These are phyloP conservation scores for Cordyceps cateniannulata DNA, from an alignment of 2,329 filamentous ascomycete genomes.

Conservation along the genomic window DNA sequence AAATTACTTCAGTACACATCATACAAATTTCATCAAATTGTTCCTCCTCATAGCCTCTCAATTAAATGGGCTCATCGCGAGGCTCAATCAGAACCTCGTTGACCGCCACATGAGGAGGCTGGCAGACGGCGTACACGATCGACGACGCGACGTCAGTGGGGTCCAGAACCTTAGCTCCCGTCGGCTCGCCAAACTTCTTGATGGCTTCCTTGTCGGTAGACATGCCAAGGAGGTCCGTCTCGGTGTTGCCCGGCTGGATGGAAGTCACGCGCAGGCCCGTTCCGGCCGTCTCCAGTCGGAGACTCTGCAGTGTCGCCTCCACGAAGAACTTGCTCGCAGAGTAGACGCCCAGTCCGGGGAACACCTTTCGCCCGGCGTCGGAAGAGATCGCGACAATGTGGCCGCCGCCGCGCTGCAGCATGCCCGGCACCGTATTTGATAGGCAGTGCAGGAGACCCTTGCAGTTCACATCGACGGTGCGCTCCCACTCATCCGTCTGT, in stretches of 20 bases:
- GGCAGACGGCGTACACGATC: conserved; percentile 67
- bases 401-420: conserved; percentile 62
- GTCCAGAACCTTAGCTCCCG: conserved; percentile 68
- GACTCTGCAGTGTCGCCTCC: conserved; percentile 68
- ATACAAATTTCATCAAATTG: background rate
- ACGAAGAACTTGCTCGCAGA: conserved; percentile 82
- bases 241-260: conserved; percentile 71
- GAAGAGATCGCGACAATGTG: conserved; percentile 79
- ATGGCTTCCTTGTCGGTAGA: conserved; percentile 70
- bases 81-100: conserved; percentile 79
- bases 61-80: conserved; percentile 64
- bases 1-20: background rate
- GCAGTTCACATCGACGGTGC: conserved; percentile 80
- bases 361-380: conserved; percentile 74
- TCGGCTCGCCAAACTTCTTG: conserved; percentile 71
- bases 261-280: conserved; percentile 66
- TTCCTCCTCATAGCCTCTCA: background rate
- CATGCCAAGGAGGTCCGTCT: conserved; percentile 66
- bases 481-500: conserved; percentile 70
- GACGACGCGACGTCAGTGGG: conserved; percentile 65
- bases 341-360: conserved; percentile 76
- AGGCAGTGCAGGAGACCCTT: conserved; percentile 73
- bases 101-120: conserved; percentile 69
- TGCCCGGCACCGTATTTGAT: conserved; percentile 60
- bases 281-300: conserved; percentile 71